Evolutionary conservation across 164 flowering plant genomes (phyloP).

Genomic region (Tetracentron sinense): DNA sequence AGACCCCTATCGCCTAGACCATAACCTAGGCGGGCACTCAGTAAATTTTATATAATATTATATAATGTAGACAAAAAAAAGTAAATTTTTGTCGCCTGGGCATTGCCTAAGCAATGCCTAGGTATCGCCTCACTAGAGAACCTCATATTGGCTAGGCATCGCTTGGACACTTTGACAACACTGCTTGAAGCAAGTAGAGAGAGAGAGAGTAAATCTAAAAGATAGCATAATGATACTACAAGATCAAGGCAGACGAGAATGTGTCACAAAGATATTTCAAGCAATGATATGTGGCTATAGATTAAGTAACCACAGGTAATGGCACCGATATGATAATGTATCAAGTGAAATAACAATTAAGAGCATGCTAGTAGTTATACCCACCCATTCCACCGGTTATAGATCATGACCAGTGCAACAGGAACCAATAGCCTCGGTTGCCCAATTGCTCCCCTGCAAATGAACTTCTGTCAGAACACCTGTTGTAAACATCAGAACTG

Average conservation of each 20-base stretch:
- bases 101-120: too few relatives aligned
- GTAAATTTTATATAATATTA: too few relatives aligned
- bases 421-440: constrained; percentile 90
- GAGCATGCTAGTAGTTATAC: constrained; percentile 14
- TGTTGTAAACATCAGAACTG: not conserved
- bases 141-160: too few relatives aligned
- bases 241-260: not conserved
- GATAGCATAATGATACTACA: not conserved
- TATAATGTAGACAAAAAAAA: too few relatives aligned
- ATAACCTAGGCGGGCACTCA: too few relatives aligned
- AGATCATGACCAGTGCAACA: constrained; percentile 82
- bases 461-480: constrained; percentile 12
- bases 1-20: too few relatives aligned
- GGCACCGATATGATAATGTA: not conserved
- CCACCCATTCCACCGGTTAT: constrained; percentile 91
- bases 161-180: too few relatives aligned
- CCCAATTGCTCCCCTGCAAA: constrained; percentile 71
- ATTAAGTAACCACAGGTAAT: not conserved
- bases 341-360: too few relatives aligned
- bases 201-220: not conserved
- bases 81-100: too few relatives aligned
- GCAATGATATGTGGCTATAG: not conserved
- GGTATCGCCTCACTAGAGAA: too few relatives aligned
- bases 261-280: not conserved
- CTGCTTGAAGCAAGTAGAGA: not conserved